These are phyloP conservation scores for Cucurbitaria berberidis DNA, from an alignment of 2,329 filamentous ascomycete genomes.

Conservation along the genomic window DNA sequence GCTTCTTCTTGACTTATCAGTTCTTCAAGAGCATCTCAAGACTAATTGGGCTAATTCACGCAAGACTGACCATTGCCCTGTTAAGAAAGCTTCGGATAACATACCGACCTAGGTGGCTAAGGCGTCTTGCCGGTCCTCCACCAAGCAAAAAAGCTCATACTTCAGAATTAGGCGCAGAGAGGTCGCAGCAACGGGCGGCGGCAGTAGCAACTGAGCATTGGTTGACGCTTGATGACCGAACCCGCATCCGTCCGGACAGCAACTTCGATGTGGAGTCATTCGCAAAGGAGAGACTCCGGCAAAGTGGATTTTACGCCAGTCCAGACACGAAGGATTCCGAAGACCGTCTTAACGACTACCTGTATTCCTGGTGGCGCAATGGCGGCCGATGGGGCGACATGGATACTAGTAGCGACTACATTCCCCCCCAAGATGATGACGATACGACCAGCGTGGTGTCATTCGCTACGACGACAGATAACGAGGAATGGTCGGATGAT, in stretches of 20 bases:
- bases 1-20: constrained; percentile 77
- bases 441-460: constrained; percentile 86
- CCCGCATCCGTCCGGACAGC: constrained; percentile 24
- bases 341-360: constrained; percentile 70
- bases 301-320: constrained; percentile 34
- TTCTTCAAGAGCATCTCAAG: constrained; percentile 78
- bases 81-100: constrained; percentile 67
- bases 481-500: constrained; percentile 48
- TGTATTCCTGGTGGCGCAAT: constrained; percentile 84
- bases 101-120: constrained; percentile 69
- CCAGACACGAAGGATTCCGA: constrained; percentile 56
- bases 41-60: constrained; percentile 65
- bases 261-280: constrained; percentile 80
- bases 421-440: constrained; percentile 68
- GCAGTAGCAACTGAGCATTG: constrained; percentile 25
- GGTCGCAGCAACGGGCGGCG: constrained; percentile 1
- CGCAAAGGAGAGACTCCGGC: constrained; percentile 67
- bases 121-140: constrained; percentile 56
- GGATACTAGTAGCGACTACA: constrained; percentile 81
- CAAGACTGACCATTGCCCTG: constrained; percentile 60
- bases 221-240: constrained; percentile 34
- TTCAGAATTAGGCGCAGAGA: constrained; percentile 2
- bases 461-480: constrained; percentile 59
- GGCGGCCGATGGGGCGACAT: constrained; percentile 85
- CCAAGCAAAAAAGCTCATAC: constrained; percentile 26